Evolutionary conservation across 805 yeast species (phyloP), one percentile per base, ranked within the genome.

Genomic region (Suhomyces faveliae): DNA sequence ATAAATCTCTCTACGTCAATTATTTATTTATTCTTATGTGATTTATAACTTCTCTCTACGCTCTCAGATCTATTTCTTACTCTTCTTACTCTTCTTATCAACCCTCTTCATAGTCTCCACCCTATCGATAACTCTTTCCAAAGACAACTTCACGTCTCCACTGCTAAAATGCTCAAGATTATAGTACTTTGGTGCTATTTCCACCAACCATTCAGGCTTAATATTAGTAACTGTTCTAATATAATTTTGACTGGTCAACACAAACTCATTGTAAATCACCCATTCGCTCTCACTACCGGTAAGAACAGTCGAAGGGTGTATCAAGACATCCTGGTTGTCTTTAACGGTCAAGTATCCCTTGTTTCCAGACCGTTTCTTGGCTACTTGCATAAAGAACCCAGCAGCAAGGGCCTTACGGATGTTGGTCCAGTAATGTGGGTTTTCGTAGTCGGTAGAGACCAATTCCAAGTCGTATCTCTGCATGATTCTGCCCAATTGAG

Each of bases 361-460:
- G 59, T 85, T 86, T 37, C 80, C 77, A n/a, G 87, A 80, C 71
- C 81, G 83, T 74, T 88, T 89, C 72, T 91, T 94, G 27, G 97
- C 98, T 47, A 88, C 96, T 73, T 94, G 99, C 98, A 94, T 91
- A 74, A 94, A 94, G 67, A 90, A 91, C 1, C 99, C 99, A n/a
- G 89, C 80, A 3, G 89, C 78, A 49, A 94, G 69, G 0, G 98
- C 96, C 65, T 86, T 87, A 48, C 96, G 78, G 54, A 94, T 84
- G 59, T 89, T 86, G 57, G 79, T 83, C 66, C 84, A 85, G 69
- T 88, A 90, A 37, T 64, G 62, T 44, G 79, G 80, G 52, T 77
- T 74, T 59, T 83, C 84, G 46, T 52, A 62, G 22, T 80, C 86
- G 2, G 89, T 84, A 42, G 89, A 80, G 50, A 79, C 76, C 46